These are phyloP conservation scores for Monosporascus sp. DNA, from an alignment of 2,329 filamentous ascomycete species.

Conservation along the genomic window DNA sequence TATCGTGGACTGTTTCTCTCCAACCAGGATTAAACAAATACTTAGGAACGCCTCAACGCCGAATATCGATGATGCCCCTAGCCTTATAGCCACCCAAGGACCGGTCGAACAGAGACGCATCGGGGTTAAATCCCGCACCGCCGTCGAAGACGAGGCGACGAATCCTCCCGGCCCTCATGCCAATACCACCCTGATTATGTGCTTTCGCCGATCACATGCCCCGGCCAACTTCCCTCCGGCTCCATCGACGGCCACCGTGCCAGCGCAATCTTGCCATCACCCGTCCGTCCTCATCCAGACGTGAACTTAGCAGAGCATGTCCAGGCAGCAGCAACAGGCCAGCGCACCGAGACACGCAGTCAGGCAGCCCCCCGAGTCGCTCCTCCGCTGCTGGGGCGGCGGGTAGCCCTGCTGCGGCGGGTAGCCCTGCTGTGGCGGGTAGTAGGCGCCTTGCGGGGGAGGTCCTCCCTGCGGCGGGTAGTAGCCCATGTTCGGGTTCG, in stretches of 20 bases:
- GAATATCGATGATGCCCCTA: no score
- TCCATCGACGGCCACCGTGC: background rate
- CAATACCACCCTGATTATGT: no score
- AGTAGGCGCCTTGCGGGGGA: conserved; percentile 33
- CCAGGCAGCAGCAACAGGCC: conserved; percentile 56
- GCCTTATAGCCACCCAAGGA: no score
- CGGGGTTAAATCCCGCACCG: no score
- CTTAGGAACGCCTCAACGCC: no score
- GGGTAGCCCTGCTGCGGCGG: conserved; percentile 19
- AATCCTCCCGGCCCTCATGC: no score
- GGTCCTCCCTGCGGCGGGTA: conserved; percentile 30
- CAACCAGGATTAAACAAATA: no score
- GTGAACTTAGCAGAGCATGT: conserved; percentile 43
- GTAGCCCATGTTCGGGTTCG: conserved; percentile 25
- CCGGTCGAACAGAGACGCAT: no score
- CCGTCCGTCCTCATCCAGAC: background rate
- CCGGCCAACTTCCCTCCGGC: background rate
- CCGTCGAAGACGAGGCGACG: no score
- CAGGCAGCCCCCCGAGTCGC: conserved; percentile 27
- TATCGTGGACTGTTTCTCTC: no score
- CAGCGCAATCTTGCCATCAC: background rate
- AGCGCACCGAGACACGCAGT: conserved; percentile 44
- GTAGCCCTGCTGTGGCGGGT: conserved; percentile 21
- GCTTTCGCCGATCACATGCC: no score
- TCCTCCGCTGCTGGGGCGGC: conserved; percentile 19